Conservation (phyloP, 345 rosid genomes). For the Aethionema arabicum region DNA sequence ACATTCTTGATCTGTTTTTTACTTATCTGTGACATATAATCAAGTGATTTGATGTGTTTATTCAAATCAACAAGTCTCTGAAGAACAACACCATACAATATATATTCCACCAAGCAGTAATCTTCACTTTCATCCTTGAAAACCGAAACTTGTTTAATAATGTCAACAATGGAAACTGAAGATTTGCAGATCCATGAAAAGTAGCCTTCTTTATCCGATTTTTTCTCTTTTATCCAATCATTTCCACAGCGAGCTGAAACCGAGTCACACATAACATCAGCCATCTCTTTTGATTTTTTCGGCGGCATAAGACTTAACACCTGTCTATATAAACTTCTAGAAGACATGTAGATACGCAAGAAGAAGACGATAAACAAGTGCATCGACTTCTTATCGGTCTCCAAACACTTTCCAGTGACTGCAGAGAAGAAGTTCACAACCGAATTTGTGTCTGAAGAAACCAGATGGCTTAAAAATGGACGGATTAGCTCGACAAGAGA, state of each 20-base stretch:
- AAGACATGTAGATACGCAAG: slow-evolving; percentile 66
- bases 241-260: slow-evolving; percentile 52
- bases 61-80: slow-evolving; percentile 91
- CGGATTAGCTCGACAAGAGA: slow-evolving; percentile 51
- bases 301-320: slow-evolving; percentile 69
- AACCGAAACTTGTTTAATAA: slow-evolving; percentile 53
- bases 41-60: slow-evolving; percentile 62
- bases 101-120: slow-evolving; percentile 54
- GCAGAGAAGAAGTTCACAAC: slow-evolving; percentile 48
- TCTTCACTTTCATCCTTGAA: slow-evolving; percentile 44
- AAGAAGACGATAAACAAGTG: slow-evolving; percentile 67
- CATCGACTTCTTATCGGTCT: slow-evolving; percentile 39
- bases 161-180: slow-evolving; percentile 61
- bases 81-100: slow-evolving; percentile 58
- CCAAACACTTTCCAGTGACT: slow-evolving; percentile 45
- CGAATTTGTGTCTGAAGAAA: slow-evolving; percentile 45
- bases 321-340: slow-evolving; percentile 71
- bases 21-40: slow-evolving; percentile 54
- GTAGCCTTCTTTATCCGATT: slow-evolving; percentile 63
- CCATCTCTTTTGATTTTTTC: slow-evolving; percentile 50
- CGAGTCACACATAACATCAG: slow-evolving; percentile 49
- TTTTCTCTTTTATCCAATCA: slow-evolving; percentile 63
- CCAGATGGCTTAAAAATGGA: slow-evolving; percentile 60
- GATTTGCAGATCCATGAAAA: slow-evolving; percentile 70
- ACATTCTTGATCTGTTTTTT: slow-evolving; percentile 42